These are phyloP conservation scores for Pouteria glomerata DNA, from an alignment of 148 eudicot genomes.

Conservation along the genomic window DNA sequence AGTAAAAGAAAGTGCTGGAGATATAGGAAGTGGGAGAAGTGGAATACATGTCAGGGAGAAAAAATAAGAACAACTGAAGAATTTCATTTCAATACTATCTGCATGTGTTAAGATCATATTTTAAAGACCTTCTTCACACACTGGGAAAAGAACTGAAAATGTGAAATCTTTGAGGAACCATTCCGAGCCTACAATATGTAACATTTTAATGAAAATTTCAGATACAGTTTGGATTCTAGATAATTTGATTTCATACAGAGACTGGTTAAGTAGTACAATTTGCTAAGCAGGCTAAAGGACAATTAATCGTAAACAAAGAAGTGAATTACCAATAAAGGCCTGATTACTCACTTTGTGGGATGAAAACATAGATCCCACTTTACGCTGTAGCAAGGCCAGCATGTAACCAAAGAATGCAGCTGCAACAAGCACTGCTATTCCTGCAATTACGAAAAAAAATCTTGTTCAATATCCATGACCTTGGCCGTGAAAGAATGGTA, in stretches of 20 bases:
- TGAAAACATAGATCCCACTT: slow-evolving; percentile 57
- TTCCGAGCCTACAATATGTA: background rate
- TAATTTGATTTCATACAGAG: background rate
- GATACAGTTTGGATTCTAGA: background rate
- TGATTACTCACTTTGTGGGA: slow-evolving; percentile 40
- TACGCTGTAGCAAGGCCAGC: slow-evolving; percentile 75
- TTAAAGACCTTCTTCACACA: too few relatives aligned
- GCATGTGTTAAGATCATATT: too few relatives aligned
- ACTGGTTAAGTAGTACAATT: background rate
- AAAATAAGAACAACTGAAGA: too few relatives aligned
- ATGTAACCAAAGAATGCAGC: slow-evolving; percentile 82
- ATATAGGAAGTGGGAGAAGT: too few relatives aligned
- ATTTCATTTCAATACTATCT: too few relatives aligned
- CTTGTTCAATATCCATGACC: background rate
- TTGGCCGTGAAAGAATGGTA: background rate
- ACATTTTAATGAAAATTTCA: too few relatives aligned
- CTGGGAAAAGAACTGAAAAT: too few relatives aligned
- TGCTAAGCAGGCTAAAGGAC: background rate
- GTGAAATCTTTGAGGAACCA: background rate
- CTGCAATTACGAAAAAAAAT: slow-evolving; percentile 25
- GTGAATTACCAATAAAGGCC: background rate
- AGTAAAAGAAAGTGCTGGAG: too few relatives aligned
- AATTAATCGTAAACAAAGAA: background rate
- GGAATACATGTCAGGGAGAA: too few relatives aligned
- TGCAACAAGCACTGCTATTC: slow-evolving; percentile 61